A percentile compares a stretch with the other conserved stretches of the same genome.
These are phyloP conservation scores for Lepraria neglecta DNA, from an alignment of 495 filamentous ascomycete genomes.

Conservation along the genomic window DNA sequence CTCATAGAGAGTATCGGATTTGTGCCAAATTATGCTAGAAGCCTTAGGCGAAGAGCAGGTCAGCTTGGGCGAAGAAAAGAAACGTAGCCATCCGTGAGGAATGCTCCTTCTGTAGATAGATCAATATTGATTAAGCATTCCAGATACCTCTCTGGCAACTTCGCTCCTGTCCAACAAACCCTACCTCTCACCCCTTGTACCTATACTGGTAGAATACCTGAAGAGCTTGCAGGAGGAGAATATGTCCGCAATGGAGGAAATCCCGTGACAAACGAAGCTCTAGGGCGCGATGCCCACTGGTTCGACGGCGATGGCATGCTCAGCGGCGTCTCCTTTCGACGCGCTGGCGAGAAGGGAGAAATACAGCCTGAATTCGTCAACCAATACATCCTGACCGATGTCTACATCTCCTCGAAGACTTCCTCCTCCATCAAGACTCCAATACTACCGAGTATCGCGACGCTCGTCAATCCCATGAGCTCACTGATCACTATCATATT, in stretches of 20 bases:
- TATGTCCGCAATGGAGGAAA: conserved; percentile 67
- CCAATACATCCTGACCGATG: conserved; percentile 57
- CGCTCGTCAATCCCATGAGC: conserved; percentile 47
- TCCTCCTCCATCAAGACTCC: conserved; percentile 41
- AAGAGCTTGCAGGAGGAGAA: conserved; percentile 55
- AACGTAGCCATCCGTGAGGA: conserved; percentile 12
- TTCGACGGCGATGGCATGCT: conserved; percentile 71
- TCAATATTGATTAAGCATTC: not conserved
- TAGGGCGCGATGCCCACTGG: conserved; percentile 55
- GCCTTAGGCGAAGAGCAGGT: conserved; percentile 1
- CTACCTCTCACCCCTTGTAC: conserved; percentile 45
- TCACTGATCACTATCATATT: conserved; percentile 39
- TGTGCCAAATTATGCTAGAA: not conserved
- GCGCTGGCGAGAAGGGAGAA: conserved; percentile 25
- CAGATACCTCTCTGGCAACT: conserved; percentile 54
- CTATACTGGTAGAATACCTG: conserved; percentile 48
- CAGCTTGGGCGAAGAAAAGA: not conserved
- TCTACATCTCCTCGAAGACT: conserved; percentile 47
- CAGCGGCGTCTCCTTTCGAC: conserved; percentile 52
- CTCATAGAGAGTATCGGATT: not conserved
- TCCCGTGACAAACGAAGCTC: conserved; percentile 53
- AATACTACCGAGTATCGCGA: conserved; percentile 55
- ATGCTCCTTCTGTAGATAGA: not conserved
- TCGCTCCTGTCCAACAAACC: conserved; percentile 51
- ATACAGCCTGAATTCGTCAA: conserved; percentile 56